A percentile compares a stretch with the other conserved stretches of the same genome.
Evolutionary conservation across 2,329 filamentous ascomycete genomes (phyloP).

Genomic region (Alternaria novae-zelandiae): DNA sequence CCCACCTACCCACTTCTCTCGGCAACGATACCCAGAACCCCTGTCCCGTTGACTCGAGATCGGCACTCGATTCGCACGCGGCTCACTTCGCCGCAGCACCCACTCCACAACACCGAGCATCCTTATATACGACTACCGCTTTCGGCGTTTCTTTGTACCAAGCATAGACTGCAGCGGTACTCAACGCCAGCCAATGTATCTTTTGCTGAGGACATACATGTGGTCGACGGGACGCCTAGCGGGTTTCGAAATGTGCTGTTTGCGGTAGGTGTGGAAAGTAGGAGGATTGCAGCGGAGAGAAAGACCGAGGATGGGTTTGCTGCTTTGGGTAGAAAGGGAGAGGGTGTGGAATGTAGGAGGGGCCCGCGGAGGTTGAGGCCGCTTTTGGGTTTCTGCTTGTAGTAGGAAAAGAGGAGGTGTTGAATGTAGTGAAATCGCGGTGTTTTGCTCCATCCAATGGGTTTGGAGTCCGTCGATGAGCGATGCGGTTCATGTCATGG

Average conservation of each 20-base stretch:
- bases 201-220: too few species aligned
- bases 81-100: background rate
- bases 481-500: background rate
- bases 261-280: background rate
- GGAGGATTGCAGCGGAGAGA: background rate
- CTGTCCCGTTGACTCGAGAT: background rate
- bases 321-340: background rate
- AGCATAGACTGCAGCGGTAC: background rate
- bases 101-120: background rate
- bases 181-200: background rate
- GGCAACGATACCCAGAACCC: background rate
- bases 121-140: background rate
- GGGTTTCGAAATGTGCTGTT: background rate
- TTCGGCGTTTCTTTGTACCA: background rate
- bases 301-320: background rate
- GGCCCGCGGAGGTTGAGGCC: background rate
- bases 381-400: background rate
- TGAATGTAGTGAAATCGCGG: background rate
- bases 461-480: background rate
- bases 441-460: background rate
- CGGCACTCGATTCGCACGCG: background rate
- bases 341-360: background rate
- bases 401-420: background rate
- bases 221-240: background rate
- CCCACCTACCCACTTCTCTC: background rate